Evolutionary conservation across 2,329 filamentous ascomycete genomes (phyloP).

Genomic region (Exophiala calicioides): DNA sequence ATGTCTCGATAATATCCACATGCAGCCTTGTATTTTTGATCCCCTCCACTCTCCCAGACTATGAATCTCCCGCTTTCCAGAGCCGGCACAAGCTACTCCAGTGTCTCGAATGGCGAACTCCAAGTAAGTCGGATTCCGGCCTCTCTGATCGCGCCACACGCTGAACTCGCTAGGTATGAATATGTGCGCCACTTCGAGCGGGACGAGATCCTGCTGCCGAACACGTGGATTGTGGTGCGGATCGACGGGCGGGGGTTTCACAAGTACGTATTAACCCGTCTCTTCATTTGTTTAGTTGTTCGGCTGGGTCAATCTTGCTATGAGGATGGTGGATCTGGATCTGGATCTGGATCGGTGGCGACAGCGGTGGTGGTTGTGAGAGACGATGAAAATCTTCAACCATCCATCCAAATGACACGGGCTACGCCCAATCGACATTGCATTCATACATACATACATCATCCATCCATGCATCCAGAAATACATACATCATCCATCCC

Average conservation of each 20-base stretch:
- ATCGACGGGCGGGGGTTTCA: slow-evolving; percentile 94
- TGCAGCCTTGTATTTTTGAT: no score
- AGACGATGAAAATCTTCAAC: no score
- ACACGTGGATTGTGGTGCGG: slow-evolving; percentile 93
- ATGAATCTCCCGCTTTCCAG: neutral
- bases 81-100: neutral
- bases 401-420: no score
- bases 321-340: no score
- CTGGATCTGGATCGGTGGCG: no score
- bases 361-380: no score
- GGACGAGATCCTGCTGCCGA: slow-evolving; percentile 74
- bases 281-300: neutral
- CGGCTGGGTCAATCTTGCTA: neutral
- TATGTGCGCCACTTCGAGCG: slow-evolving; percentile 92
- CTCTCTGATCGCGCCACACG: neutral
- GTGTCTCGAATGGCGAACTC: slow-evolving; percentile 39
- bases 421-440: no score
- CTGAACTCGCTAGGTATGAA: slow-evolving; percentile 67
- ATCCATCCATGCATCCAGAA: neutral
- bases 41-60: neutral
- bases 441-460: slow-evolving; percentile 9
- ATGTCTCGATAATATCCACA: no score
- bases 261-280: slow-evolving; percentile 65
- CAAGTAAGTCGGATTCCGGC: slow-evolving; percentile 33
- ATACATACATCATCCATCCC: no score